Conservation (phyloP, 202 grass and related monocot species). For the Dendrocalamus latiflorus region DNA sequence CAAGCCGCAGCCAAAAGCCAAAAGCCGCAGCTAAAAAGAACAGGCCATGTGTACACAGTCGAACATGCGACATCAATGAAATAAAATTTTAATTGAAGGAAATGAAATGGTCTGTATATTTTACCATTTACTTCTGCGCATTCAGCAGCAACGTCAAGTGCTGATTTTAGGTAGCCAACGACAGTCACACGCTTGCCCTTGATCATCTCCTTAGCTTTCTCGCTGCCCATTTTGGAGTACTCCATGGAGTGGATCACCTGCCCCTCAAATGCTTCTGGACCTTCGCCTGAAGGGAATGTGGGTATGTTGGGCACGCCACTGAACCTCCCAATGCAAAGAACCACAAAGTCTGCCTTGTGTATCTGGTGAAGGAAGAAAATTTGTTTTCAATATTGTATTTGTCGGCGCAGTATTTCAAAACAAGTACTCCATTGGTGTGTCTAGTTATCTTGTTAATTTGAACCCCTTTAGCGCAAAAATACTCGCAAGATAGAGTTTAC, state of each 20-base stretch:
- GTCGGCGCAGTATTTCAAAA: too few relatives aligned
- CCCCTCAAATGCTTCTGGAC: constrained; percentile 60
- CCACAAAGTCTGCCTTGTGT: too few relatives aligned
- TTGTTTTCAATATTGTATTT: too few relatives aligned
- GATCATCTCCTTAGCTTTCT: constrained; percentile 29
- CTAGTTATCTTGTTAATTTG: too few relatives aligned
- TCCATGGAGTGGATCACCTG: constrained; percentile 65
- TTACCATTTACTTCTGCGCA: constrained; percentile 60
- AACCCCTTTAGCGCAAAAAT: too few relatives aligned
- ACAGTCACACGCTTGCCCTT: constrained; percentile 55
- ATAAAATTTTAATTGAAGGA: not conserved
- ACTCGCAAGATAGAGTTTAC: too few relatives aligned
- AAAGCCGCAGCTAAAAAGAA: too few relatives aligned
- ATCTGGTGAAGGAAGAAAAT: too few relatives aligned
- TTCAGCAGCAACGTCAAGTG: constrained; percentile 59
- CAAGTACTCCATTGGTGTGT: too few relatives aligned
- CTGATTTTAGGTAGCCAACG: constrained; percentile 60
- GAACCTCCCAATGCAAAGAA: constrained; percentile 75
- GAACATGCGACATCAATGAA: not conserved
- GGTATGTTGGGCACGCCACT: constrained; percentile 63
- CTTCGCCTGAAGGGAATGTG: constrained; percentile 40
- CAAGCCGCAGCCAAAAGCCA: too few relatives aligned
- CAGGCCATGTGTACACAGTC: too few relatives aligned
- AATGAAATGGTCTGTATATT: not conserved
- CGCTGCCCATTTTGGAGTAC: constrained; percentile 54